These are phyloP conservation scores for Voacanga thouarsii DNA, from an alignment of 257 asterid genomes.

Conservation along the genomic window DNA sequence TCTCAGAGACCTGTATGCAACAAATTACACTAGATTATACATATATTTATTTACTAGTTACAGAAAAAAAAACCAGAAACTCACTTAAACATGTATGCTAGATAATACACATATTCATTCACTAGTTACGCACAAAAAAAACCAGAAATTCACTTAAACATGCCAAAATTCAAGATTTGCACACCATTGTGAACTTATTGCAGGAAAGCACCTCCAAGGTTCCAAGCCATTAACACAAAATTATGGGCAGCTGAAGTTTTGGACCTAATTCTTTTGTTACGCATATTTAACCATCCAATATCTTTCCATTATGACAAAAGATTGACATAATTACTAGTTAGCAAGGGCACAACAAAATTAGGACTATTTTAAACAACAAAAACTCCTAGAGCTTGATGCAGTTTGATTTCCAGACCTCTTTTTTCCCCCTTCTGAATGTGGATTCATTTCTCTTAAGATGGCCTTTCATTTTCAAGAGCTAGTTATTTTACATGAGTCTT, in stretches of 20 bases:
- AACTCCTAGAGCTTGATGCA: not conserved
- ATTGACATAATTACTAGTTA: not conserved
- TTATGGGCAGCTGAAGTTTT: not conserved
- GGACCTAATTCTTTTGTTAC: not conserved
- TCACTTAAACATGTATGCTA: not conserved
- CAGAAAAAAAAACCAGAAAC: not conserved
- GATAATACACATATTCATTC: not conserved
- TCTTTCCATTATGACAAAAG: not conserved
- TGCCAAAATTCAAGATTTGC: not conserved
- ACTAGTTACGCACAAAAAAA: not conserved
- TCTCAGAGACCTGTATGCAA: constrained; percentile 50
- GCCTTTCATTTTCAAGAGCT: not conserved
- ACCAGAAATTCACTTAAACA: not conserved
- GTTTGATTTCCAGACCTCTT: not conserved
- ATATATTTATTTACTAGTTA: not conserved
- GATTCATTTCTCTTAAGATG: not conserved
- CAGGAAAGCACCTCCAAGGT: not conserved
- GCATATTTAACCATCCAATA: not conserved
- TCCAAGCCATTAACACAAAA: not conserved
- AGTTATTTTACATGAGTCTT: not conserved
- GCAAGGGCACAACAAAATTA: not conserved
- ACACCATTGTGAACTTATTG: not conserved
- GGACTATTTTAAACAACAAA: not conserved
- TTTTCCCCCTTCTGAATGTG: not conserved
- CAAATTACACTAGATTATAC: not conserved